Percentiles rank a stretch among this genome's conserved stretches.
phyloP scores from a whole-genome alignment of 345 rosid species.

The Salix koriyanagi region DNA sequence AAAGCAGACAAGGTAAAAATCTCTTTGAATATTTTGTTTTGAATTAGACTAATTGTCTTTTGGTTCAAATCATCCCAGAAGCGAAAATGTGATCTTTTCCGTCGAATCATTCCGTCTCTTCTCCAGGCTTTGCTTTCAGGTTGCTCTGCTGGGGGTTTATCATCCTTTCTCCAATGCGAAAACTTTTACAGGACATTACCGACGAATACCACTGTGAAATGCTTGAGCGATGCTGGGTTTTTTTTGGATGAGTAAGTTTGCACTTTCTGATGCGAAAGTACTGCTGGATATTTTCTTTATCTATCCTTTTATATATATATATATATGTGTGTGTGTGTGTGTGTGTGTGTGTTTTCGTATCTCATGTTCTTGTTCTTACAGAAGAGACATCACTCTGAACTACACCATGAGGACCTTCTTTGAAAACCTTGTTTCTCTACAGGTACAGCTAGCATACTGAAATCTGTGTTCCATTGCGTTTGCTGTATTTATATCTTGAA shows the following conservation, averaged over 20 bases:
- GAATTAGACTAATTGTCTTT: background rate
- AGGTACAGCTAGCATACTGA: slow-evolving; percentile 32
- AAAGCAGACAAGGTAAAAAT: slow-evolving; percentile 57
- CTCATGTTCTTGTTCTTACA: slow-evolving; percentile 28
- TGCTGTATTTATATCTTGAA: slow-evolving; percentile 1
- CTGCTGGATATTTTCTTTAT: background rate
- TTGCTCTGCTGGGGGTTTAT: slow-evolving; percentile 97
- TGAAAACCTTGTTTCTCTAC: slow-evolving; percentile 50
- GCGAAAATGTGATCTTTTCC: background rate
- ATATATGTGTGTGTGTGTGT: too few relatives aligned
- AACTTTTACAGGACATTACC: slow-evolving; percentile 60
- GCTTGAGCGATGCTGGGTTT: slow-evolving; percentile 96
- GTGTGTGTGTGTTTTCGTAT: background rate
- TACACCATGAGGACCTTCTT: slow-evolving; percentile 64
- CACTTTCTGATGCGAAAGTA: background rate
- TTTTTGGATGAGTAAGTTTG: slow-evolving; percentile 71
- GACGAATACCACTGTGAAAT: slow-evolving; percentile 58
- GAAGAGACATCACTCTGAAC: slow-evolving; percentile 61
- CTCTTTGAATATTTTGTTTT: background rate
- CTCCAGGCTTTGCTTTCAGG: slow-evolving; percentile 89
- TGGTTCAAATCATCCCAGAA: background rate
- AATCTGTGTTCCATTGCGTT: background rate
- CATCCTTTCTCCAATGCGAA: slow-evolving; percentile 75
- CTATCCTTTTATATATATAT: too few relatives aligned
- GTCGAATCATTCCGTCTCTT: background rate